Evolutionary conservation across 2,329 filamentous ascomycete genomes (phyloP).

Genomic region (Elsinoe batatas): DNA sequence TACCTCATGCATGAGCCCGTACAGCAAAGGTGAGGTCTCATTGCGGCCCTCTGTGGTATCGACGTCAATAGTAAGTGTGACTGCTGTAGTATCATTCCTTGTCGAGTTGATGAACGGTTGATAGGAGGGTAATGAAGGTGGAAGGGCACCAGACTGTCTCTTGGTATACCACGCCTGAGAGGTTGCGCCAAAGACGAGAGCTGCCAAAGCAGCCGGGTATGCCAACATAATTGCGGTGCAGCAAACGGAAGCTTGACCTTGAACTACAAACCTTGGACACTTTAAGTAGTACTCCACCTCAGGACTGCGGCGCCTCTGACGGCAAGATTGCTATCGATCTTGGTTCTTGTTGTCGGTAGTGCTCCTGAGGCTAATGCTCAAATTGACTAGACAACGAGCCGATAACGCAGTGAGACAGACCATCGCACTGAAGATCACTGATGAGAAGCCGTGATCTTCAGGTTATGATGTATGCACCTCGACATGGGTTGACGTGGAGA

Average conservation of each 20-base stretch:
- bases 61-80: slow-evolving; percentile 15
- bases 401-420: background rate
- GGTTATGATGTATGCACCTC: background rate
- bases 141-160: slow-evolving; percentile 9
- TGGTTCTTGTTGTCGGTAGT: background rate
- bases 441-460: background rate
- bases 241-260: background rate
- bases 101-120: slow-evolving; percentile 17
- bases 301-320: background rate
- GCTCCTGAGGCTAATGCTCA: background rate
- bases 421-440: background rate
- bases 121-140: slow-evolving; percentile 13
- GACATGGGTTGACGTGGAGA: background rate
- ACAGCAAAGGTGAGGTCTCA: slow-evolving; percentile 16
- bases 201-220: background rate
- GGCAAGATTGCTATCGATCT: background rate
- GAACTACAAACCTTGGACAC: background rate
- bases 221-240: background rate
- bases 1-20: slow-evolving; percentile 17
- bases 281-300: background rate
- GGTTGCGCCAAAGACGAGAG: background rate
- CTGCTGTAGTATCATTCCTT: slow-evolving; percentile 16
- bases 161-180: slow-evolving; percentile 8
- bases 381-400: background rate
- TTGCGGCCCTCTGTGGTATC: slow-evolving; percentile 12